Evolutionary conservation across 352 stramenopile genomes (phyloP).

Genomic region (Phytophthora foliorum): DNA sequence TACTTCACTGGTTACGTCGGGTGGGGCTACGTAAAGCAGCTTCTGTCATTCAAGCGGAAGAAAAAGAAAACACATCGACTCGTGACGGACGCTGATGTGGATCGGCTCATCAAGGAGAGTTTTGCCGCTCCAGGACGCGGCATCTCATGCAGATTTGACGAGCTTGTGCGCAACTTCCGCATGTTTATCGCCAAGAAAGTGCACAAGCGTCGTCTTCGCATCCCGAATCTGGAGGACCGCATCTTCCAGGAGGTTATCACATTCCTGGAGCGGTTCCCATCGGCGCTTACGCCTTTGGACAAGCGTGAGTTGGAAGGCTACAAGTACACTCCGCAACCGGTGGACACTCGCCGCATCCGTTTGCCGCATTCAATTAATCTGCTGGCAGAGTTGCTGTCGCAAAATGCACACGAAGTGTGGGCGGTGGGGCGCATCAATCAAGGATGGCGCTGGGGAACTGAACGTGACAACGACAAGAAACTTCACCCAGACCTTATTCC

Average conservation of each 20-base stretch:
- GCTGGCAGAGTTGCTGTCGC: slow-evolving; percentile 71
- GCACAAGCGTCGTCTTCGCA: slow-evolving; percentile 61
- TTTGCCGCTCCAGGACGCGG: slow-evolving; percentile 67
- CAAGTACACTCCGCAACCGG: slow-evolving; percentile 78
- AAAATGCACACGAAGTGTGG: slow-evolving; percentile 87
- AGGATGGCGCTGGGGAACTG: slow-evolving; percentile 70
- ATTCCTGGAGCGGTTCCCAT: slow-evolving; percentile 81
- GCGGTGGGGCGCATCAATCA: slow-evolving; percentile 75
- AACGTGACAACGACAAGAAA: slow-evolving; percentile 75
- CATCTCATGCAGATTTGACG: slow-evolving; percentile 85
- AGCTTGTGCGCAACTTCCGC: slow-evolving; percentile 83
- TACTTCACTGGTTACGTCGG: slow-evolving; percentile 68
- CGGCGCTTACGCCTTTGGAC: slow-evolving; percentile 69
- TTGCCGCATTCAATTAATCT: slow-evolving; percentile 72
- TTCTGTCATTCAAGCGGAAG: slow-evolving; percentile 50
- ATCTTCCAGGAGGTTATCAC: slow-evolving; percentile 81
- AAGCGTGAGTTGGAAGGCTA: slow-evolving; percentile 85
- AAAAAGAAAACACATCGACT: slow-evolving; percentile 62
- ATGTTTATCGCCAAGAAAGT: slow-evolving; percentile 87
- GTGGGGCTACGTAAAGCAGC: slow-evolving; percentile 54
- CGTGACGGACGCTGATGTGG: slow-evolving; percentile 74
- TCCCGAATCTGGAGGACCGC: slow-evolving; percentile 71
- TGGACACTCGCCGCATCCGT: slow-evolving; percentile 71
- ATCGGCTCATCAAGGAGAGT: slow-evolving; percentile 69
- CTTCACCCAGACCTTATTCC: slow-evolving; percentile 78